These are phyloP conservation scores for Thielaviopsis euricoi DNA, from an alignment of 2,329 filamentous ascomycete genomes.

Conservation along the genomic window DNA sequence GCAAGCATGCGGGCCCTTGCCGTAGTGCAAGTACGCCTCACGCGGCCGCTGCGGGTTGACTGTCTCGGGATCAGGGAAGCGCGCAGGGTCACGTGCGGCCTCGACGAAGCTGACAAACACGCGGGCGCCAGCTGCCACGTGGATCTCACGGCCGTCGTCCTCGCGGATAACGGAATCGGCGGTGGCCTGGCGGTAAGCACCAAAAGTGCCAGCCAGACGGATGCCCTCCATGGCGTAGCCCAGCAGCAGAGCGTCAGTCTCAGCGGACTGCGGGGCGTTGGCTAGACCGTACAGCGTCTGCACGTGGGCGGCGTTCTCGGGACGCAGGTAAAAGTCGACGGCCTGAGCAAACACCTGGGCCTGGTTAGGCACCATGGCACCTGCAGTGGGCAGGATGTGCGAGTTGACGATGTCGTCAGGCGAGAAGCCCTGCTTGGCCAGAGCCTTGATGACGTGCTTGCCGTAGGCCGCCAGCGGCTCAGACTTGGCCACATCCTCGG, in stretches of 20 bases:
- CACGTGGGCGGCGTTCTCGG: constrained; percentile 36
- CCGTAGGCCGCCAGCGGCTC: constrained; percentile 48
- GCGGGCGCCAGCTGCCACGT: constrained; percentile 37
- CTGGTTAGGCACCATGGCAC: constrained; percentile 53
- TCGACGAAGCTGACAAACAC: constrained; percentile 47
- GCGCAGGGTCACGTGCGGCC: constrained; percentile 36
- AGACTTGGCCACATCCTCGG: constrained; percentile 30
- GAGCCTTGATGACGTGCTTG: constrained; percentile 43
- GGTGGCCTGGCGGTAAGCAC: constrained; percentile 40
- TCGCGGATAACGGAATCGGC: constrained; percentile 24
- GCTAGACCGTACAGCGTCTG: constrained; percentile 45
- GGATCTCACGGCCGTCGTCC: constrained; percentile 33
- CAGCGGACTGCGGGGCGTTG: constrained; percentile 32
- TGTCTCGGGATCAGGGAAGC: constrained; percentile 43
- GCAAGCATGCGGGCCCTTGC: constrained; percentile 43
- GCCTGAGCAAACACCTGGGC: constrained; percentile 57
- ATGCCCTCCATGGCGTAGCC: constrained; percentile 59
- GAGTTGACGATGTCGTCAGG: constrained; percentile 53
- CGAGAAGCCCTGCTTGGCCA: constrained; percentile 46
- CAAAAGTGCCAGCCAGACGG: constrained; percentile 47
- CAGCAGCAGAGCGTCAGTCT: constrained; percentile 46
- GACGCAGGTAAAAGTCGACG: constrained; percentile 54
- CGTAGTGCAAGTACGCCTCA: constrained; percentile 48
- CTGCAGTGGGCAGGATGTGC: constrained; percentile 51
- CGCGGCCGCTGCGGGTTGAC: constrained; percentile 48